A percentile compares a stretch with the other conserved stretches of the same genome.
phyloP scores from a whole-genome alignment of 208 protist species.

The Kentomonas sorsogonicus region DNA sequence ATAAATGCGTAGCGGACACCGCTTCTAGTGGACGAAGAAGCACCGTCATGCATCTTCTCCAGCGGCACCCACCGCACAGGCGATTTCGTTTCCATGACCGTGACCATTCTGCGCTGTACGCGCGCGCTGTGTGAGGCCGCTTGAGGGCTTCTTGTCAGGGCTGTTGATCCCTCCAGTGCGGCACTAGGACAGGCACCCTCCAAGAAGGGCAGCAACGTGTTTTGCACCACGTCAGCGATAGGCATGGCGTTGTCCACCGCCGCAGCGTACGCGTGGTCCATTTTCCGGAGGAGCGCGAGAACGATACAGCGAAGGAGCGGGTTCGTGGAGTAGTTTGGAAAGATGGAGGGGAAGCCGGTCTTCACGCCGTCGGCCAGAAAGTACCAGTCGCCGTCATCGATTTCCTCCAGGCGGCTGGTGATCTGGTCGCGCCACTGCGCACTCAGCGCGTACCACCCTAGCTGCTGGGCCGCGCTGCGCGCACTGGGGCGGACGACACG shows the following conservation, averaged over 20 bases:
- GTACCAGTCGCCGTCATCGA: conserved; percentile 75
- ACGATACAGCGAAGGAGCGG: conserved; percentile 26
- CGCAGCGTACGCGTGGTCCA: conserved; percentile 25
- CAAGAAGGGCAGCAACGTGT: conserved; percentile 36
- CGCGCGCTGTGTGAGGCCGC: no score
- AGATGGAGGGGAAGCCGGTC: conserved; percentile 26
- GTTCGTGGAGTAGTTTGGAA: conserved; percentile 65
- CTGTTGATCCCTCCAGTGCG: no score
- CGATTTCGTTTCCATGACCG: no score
- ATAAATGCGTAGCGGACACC: conserved; percentile 16
- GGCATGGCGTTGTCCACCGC: conserved; percentile 19
- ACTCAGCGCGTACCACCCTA: conserved; percentile 75
- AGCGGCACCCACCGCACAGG: no score
- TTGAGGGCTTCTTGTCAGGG: no score
- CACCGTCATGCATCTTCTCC: no score
- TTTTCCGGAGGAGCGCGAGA: conserved; percentile 42
- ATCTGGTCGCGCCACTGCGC: conserved; percentile 85
- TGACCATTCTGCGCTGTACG: no score
- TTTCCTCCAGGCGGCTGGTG: conserved; percentile 40
- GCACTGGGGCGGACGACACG: conserved; percentile 26
- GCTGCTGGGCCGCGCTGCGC: conserved; percentile 42
- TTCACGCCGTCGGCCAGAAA: conserved; percentile 38
- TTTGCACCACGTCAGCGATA: conserved; percentile 22
- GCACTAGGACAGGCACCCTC: no score
- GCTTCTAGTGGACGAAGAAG: no score